Evolutionary conservation across 768 basidiomycete species (phyloP).

Genomic region (Suillus spraguei): DNA sequence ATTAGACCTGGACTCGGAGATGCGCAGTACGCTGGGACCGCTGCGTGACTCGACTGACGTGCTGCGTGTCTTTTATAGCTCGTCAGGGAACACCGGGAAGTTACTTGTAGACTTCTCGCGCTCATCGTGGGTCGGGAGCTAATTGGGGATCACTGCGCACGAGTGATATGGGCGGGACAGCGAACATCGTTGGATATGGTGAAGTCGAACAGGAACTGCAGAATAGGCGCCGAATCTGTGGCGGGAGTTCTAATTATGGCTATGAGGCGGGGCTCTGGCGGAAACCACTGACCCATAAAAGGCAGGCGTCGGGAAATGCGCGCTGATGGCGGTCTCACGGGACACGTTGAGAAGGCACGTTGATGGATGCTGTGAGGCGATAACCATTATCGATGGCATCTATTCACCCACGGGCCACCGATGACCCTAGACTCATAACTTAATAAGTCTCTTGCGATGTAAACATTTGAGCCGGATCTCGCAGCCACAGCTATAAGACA

Average conservation of each 20-base stretch:
- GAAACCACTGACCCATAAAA: constrained; percentile 12
- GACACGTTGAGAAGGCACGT: constrained; percentile 12
- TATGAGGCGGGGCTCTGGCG: constrained; percentile 24
- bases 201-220: constrained; percentile 15
- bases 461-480: not conserved
- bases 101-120: constrained; percentile 12
- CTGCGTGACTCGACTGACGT: constrained; percentile 23
- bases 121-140: not conserved
- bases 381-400: constrained; percentile 3
- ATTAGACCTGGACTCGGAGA: not conserved
- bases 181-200: constrained; percentile 25
- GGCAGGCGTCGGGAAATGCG: constrained; percentile 24
- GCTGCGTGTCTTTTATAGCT: constrained; percentile 31
- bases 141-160: constrained; percentile 8
- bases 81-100: constrained; percentile 22
- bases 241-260: constrained; percentile 22
- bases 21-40: constrained; percentile 20
- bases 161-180: constrained; percentile 28
- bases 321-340: constrained; percentile 21
- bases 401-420: not conserved
- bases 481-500: no score
- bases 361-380: not conserved
- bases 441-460: not conserved
- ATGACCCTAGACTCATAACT: constrained; percentile 2
- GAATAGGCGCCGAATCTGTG: constrained; percentile 11